Evolutionary conservation across 768 basidiomycete genomes (phyloP).

Genomic region (Tulasnella sp.): DNA sequence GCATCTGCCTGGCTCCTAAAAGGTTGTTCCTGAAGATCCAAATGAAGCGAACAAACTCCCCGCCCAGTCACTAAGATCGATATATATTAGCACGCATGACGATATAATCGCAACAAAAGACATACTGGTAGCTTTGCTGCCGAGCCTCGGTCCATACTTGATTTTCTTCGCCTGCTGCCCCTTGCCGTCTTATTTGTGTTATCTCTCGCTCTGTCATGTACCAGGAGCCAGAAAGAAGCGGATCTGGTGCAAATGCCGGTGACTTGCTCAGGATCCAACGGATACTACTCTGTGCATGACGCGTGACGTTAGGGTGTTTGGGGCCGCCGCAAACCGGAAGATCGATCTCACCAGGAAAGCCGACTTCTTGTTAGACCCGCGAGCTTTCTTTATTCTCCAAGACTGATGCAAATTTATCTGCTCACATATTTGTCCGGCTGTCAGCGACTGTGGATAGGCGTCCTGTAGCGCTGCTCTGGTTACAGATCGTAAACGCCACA

Average conservation of each 20-base stretch:
- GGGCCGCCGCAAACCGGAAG: neutral
- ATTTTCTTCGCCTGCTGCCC: too few relatives aligned
- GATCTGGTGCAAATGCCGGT: neutral
- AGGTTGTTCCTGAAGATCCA: too few relatives aligned
- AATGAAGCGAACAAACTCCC: too few relatives aligned
- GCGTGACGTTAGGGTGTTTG: neutral
- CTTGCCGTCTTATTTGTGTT: too few relatives aligned
- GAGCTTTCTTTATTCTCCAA: neutral
- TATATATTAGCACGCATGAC: too few relatives aligned
- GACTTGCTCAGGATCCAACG: neutral
- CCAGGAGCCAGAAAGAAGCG: neutral
- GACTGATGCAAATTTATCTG: neutral
- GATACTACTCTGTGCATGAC: too few relatives aligned
- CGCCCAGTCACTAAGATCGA: too few relatives aligned
- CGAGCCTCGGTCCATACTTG: too few relatives aligned
- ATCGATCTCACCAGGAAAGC: neutral
- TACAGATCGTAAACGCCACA: neutral
- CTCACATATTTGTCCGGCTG: neutral
- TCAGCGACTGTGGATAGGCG: neutral
- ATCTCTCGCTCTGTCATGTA: too few relatives aligned
- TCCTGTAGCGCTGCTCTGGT: neutral
- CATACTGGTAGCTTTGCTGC: too few relatives aligned
- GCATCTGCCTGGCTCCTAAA: too few relatives aligned
- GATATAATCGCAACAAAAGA: too few relatives aligned
- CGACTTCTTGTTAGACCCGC: neutral